Evolutionary conservation across 805 yeast species (phyloP), one percentile per base, ranked within the genome.

Genomic region (Yamadazyma phyllophila): DNA sequence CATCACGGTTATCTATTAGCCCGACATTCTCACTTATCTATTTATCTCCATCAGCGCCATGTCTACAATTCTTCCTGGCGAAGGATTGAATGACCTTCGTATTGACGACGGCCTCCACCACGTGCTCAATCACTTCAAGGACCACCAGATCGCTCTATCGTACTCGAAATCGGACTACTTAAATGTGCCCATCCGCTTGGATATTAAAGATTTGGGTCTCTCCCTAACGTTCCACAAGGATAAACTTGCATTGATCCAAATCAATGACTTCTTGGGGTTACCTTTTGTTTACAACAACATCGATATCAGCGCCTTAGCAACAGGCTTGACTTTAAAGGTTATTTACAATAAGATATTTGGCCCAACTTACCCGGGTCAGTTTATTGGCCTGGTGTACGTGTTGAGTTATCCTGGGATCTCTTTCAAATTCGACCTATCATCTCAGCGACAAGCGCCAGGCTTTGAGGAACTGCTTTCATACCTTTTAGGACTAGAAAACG

Each of bases 301-400:
- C 32, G 53, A 52, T 37, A 50, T 71, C 41, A 66, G 66, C 44
- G 66, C 62, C 20, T 11, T 36, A 9, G 4, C 45, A 39, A 33
- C 40, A 11, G 39, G 64, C 7, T 5, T 47, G 5, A 16, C 34
- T 1, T 65, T 79, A 50, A 74, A 72, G 38, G 60, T 66, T 13
- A 66, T 81, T 2, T 81, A 81, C 58, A 79, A 80, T 53, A 76
- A 73, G 55, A 65, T 74, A 2, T 78, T 81, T 56, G 87, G 87
- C 0, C 85, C 85, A 1, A 81, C 86, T 0, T 79, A 76, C 48
- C 82, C 83, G 1, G 86, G 85, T 0, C 58, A 54, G 24, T 52
- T 68, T 8, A 44, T 45, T 1, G 50, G 47, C 2, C 37, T 53
- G 14, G 55, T 58, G 11, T 81, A 80, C 52, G 59, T 70, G 9